Percentiles rank a stretch among this genome's conserved stretches.
These are phyloP conservation scores for Mycena floridula DNA, from an alignment of 768 basidiomycete species.

Conservation along the genomic window DNA sequence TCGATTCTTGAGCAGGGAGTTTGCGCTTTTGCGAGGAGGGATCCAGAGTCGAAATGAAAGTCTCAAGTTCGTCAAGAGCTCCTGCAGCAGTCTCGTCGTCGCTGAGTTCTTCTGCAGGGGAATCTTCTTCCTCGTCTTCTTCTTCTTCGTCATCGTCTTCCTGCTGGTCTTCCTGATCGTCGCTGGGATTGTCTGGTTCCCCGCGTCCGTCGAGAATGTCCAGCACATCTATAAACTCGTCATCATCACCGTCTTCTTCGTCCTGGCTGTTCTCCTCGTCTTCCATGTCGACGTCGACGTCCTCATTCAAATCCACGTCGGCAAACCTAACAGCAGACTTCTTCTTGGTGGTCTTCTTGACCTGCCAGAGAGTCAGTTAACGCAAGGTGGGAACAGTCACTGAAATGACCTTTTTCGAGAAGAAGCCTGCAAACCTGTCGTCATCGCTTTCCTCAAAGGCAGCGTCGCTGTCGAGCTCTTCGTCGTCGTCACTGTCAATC, in stretches of 20 bases:
- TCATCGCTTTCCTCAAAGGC: slow-evolving; percentile 81
- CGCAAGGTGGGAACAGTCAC: background rate
- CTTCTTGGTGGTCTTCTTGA: slow-evolving; percentile 18
- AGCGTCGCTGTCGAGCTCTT: slow-evolving; percentile 80
- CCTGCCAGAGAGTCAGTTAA: slow-evolving; percentile 18
- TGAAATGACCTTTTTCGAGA: slow-evolving; percentile 34
- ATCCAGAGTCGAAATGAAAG: slow-evolving; percentile 66
- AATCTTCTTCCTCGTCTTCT: slow-evolving; percentile 25
- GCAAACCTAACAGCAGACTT: slow-evolving; percentile 33
- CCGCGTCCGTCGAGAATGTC: slow-evolving; percentile 40
- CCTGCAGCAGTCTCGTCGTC: slow-evolving; percentile 45
- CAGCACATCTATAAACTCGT: slow-evolving; percentile 39
- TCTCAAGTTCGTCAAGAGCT: slow-evolving; percentile 64
- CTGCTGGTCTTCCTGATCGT: slow-evolving; percentile 37
- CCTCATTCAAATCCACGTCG: slow-evolving; percentile 66
- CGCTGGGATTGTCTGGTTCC: slow-evolving; percentile 26
- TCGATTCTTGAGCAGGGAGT: slow-evolving; percentile 29
- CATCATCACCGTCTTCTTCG: slow-evolving; percentile 18
- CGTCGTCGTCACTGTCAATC: slow-evolving; percentile 69
- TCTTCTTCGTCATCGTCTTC: slow-evolving; percentile 52
- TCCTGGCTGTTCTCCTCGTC: slow-evolving; percentile 42
- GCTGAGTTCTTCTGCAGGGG: slow-evolving; percentile 33
- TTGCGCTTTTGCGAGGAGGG: slow-evolving; percentile 65
- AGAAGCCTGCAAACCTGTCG: slow-evolving; percentile 70
- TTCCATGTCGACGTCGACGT: slow-evolving; percentile 29